Conservation (phyloP, 805 yeast species). For the Crinitomyces ghanaensis region DNA sequence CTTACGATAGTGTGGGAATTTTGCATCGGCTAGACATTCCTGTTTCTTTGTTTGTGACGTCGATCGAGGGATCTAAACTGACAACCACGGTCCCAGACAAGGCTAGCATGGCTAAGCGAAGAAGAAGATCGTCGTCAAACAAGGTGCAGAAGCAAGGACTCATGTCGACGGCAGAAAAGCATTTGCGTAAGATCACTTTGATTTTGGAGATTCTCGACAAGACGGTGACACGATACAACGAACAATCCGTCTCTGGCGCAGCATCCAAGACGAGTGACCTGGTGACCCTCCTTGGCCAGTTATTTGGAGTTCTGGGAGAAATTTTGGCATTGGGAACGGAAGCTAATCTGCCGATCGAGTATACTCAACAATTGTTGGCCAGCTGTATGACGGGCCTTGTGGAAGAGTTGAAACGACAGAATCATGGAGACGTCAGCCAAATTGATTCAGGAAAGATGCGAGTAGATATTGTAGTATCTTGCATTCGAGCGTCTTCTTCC, state of each 20-base stretch:
- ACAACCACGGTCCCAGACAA: conserved; percentile 27
- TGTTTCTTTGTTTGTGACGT: conserved; percentile 43
- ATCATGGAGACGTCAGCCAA: conserved; percentile 25
- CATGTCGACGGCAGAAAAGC: conserved; percentile 62
- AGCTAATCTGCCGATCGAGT: conserved; percentile 81
- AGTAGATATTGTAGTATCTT: conserved; percentile 83
- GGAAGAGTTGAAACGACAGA: conserved; percentile 36
- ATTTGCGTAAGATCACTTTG: conserved; percentile 65
- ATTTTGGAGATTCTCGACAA: conserved; percentile 70
- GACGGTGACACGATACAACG: too few species aligned
- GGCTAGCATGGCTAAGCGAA: conserved; percentile 47
- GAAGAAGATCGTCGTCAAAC: conserved; percentile 62
- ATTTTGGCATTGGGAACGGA: conserved; percentile 62
- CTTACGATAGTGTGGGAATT: conserved; percentile 35
- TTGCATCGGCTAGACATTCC: conserved; percentile 47
- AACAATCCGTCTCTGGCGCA: too few species aligned
- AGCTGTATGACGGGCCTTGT: conserved; percentile 70
- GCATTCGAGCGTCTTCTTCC: conserved; percentile 77
- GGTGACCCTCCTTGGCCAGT: conserved; percentile 21
- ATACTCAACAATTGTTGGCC: conserved; percentile 84
- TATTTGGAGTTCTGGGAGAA: conserved; percentile 31
- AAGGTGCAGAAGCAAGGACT: conserved; percentile 48
- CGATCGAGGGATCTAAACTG: conserved; percentile 50
- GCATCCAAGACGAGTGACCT: conserved; percentile 22
- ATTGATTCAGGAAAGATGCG: conserved; percentile 59